Evolutionary conservation across 768 basidiomycete genomes (phyloP).

Genomic region (Asterophora lycoperdoides): DNA sequence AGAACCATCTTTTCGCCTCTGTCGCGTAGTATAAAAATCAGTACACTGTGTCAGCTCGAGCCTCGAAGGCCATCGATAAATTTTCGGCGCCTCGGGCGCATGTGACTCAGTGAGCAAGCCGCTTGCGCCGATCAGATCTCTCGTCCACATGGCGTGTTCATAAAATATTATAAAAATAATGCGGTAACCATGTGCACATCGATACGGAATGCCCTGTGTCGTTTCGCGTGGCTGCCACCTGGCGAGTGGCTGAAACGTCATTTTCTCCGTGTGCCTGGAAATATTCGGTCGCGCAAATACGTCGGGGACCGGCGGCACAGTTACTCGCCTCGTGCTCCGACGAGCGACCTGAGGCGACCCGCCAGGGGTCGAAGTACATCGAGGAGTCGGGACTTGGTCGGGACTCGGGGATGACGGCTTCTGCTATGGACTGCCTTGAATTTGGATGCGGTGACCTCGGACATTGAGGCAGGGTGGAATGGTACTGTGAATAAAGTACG

Average conservation of each 20-base stretch:
- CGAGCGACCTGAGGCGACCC: no score
- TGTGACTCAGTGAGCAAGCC: background rate
- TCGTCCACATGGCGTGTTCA: background rate
- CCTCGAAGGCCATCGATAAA: background rate
- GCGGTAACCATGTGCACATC: conserved; percentile 1
- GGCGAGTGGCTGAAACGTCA: background rate
- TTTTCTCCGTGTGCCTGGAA: background rate
- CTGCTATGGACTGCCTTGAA: no score
- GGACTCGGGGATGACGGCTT: no score
- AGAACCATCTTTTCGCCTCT: background rate
- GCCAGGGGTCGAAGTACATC: no score
- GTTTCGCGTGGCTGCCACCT: background rate
- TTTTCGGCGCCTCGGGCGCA: conserved; percentile 1
- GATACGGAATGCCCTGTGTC: background rate
- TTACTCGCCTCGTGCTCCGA: no score
- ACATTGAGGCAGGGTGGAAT: no score
- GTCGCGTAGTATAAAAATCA: background rate
- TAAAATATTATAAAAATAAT: background rate
- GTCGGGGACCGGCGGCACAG: no score
- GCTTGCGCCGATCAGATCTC: background rate
- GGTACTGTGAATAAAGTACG: no score
- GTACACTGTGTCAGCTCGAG: background rate
- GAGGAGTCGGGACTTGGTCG: no score
- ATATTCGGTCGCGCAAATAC: no score
- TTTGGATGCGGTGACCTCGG: no score